Evolutionary conservation across 192 early-diverging fungal species (phyloP).

Genomic region (Cladochytrium replicatum): DNA sequence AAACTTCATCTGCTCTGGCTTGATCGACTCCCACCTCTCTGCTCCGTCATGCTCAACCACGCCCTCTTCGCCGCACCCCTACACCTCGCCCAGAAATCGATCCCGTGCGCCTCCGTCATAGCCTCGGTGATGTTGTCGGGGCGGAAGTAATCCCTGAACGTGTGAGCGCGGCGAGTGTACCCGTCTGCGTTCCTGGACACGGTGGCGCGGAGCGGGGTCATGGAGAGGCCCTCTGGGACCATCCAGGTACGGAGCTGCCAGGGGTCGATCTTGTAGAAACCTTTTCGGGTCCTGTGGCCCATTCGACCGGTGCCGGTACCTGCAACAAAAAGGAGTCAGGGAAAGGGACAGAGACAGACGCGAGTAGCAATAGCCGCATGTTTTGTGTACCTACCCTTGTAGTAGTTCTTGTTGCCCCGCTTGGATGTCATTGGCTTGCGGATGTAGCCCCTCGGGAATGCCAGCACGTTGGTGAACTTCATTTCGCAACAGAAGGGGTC

Average conservation of each 20-base stretch:
- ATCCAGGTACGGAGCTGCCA: constrained; percentile 23
- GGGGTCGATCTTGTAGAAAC: constrained; percentile 24
- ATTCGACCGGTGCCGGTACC: constrained; percentile 30
- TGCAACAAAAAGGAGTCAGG: background rate
- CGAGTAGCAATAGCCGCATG: background rate
- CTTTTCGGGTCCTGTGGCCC: constrained; percentile 34
- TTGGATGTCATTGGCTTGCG: constrained; percentile 29
- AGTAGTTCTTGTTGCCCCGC: constrained; percentile 51
- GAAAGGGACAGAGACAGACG: background rate
- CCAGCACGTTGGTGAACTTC: no score
- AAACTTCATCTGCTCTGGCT: no score
- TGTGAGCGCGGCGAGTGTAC: constrained; percentile 6
- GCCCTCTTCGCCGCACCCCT: no score
- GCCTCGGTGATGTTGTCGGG: constrained; percentile 14
- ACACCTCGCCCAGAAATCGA: no score
- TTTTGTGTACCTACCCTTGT: constrained; percentile 31
- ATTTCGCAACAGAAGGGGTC: no score
- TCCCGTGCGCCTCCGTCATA: no score
- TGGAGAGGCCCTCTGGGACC: no score
- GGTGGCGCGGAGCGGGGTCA: constrained; percentile 13
- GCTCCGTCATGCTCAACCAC: no score
- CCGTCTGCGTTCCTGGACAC: constrained; percentile 14
- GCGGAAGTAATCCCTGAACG: constrained; percentile 24
- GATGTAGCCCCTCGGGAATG: constrained; percentile 26
- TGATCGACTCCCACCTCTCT: no score